Base-by-base conservation (phyloP, 768 basidiomycete genomes). In the Hygrophorus pudorinus region DNA sequence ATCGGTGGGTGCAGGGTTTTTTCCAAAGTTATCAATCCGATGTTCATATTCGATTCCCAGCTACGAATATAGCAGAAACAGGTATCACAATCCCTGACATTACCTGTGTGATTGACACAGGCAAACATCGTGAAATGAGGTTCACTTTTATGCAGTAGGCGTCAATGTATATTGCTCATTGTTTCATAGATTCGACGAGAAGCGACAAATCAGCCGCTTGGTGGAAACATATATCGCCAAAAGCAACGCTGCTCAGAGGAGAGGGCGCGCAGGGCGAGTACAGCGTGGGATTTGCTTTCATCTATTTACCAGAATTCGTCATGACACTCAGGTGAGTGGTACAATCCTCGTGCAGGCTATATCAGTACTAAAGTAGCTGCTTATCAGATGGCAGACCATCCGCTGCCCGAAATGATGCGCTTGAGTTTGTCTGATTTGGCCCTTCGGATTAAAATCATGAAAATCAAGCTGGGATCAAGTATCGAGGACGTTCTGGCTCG, bases 11-110 rank as follows among this genome's bases (percentile, higher is more conserved):
- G 16, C 13, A 21, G 36, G 11, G 44, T 47, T 43, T 44, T 49
- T 46, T 44, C 7, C 24, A 24, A 24, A 3, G 47, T 55, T 7
- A 34, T 13, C 29, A 34, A 9, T 18, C 21, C 21, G 39, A 14
- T 18, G 36, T 14, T 34, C 21, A 36, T 8, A 50, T 24, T 6
- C 48, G 17, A 30, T 31, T 45, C 44, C 13, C 49, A 90, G 87
- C 87, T 2, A 90, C 89, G 28, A 90, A 94, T 56, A 90, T 93
- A 53, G 86, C 90, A 12, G 94, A 99, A 63, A 99, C 94, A 11
- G 94, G 94, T 53, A 88, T 99, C 44, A 99, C 96, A 1, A 99
- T 99, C 44, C 94, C 94, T 5, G 96, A 99, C 54, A 87, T 96
- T 47, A 94, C 92, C 7, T 92, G 90, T 52, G 94, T 97, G 17